Conservation (phyloP, 345 rosid genomes). For the Salix exigua region DNA sequence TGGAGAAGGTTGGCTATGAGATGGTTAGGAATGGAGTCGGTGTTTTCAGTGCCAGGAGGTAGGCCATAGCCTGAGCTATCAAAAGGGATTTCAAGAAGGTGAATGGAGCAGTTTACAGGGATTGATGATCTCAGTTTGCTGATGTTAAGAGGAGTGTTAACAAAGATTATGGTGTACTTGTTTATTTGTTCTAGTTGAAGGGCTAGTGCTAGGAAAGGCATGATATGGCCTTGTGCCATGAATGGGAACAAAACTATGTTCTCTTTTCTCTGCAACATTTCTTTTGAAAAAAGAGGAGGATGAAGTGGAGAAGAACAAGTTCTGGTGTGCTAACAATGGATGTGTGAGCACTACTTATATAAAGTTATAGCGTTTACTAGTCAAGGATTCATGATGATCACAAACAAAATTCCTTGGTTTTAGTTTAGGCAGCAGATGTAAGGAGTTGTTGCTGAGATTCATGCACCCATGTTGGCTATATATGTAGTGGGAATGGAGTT, state of each 20-base stretch:
- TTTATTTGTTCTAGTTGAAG: constrained; percentile 4
- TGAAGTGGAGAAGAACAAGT: neutral
- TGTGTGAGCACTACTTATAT: neutral
- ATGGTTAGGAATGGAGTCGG: constrained; percentile 60
- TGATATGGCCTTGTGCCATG: constrained; percentile 31
- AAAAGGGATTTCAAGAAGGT: constrained; percentile 58
- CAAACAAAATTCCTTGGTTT: no score
- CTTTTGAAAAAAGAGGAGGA: neutral
- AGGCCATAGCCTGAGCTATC: constrained; percentile 58
- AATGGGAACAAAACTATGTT: constrained; percentile 20
- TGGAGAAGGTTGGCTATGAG: constrained; percentile 47
- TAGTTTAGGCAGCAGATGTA: no score
- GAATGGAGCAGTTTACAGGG: constrained; percentile 48
- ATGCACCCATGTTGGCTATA: no score
- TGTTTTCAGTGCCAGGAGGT: constrained; percentile 63
- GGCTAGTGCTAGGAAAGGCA: constrained; percentile 21
- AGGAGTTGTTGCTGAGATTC: no score
- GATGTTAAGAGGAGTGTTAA: constrained; percentile 6
- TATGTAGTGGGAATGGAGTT: no score
- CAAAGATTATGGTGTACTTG: constrained; percentile 8
- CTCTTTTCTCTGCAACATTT: constrained; percentile 5
- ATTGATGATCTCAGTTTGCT: constrained; percentile 24
- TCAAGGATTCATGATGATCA: no score
- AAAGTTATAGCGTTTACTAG: no score
- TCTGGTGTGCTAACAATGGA: neutral